Conservation (phyloP, 2,329 filamentous ascomycete species). For the Ophiostoma sp. region DNA sequence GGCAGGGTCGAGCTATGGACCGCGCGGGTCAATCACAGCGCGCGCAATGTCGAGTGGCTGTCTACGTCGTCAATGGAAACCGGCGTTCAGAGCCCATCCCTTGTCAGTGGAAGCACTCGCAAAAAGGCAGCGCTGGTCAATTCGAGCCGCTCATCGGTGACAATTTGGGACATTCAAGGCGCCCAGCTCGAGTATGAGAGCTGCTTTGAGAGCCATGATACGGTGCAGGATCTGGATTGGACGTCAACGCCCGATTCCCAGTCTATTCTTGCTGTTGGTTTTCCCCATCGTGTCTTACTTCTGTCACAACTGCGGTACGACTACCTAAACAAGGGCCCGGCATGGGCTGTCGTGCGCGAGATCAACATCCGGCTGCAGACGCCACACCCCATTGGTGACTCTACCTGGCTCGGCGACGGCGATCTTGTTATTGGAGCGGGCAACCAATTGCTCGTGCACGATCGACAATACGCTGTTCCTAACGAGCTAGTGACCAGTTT, state of each 20-base stretch:
- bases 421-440: conserved; percentile 83
- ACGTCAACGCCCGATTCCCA: conserved; percentile 85
- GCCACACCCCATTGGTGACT: conserved; percentile 86
- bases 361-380: conserved; percentile 76
- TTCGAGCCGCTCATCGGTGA: conserved; percentile 64
- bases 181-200: conserved; percentile 77
- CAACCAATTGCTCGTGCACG: conserved; percentile 83
- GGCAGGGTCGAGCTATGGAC: conserved; percentile 82
- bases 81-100: conserved; percentile 62
- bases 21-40: conserved; percentile 60
- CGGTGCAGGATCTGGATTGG: conserved; percentile 86
- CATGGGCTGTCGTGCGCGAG: conserved; percentile 80
- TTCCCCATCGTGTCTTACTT: conserved; percentile 76
- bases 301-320: conserved; percentile 86
- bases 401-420: conserved; percentile 81
- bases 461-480: conserved; percentile 63
- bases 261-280: conserved; percentile 86
- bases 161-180: conserved; percentile 85
- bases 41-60: conserved; percentile 69
- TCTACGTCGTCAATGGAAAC: conserved; percentile 78
- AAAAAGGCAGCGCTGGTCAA: conserved; percentile 84
- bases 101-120: conserved; percentile 80
- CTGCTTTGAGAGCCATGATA: conserved; percentile 65
- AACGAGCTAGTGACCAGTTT: conserved; percentile 53
- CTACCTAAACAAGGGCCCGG: conserved; percentile 81